These are phyloP conservation scores for Psidium friedrichsthalianum DNA, from an alignment of 345 rosid species.

Conservation along the genomic window DNA sequence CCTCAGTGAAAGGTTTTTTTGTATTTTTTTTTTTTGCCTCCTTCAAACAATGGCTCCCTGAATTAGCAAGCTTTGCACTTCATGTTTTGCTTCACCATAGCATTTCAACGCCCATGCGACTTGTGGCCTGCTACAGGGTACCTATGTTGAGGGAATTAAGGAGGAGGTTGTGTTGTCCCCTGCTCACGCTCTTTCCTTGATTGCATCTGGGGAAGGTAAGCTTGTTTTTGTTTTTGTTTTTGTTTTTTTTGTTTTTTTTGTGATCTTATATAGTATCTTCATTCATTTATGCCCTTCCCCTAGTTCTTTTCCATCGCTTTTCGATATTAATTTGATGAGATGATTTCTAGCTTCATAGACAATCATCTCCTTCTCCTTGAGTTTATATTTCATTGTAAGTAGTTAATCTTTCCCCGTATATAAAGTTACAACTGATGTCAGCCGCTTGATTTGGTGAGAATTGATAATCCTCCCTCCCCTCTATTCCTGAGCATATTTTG, in stretches of 20 bases:
- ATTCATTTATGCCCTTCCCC: background rate
- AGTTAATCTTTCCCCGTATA: background rate
- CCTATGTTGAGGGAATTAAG: slow-evolving; percentile 81
- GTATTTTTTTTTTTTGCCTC: background rate
- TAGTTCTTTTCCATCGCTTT: background rate
- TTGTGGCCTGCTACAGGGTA: slow-evolving; percentile 38
- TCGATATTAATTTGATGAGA: background rate
- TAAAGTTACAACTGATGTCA: background rate
- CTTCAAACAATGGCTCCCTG: background rate
- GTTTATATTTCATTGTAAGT: background rate
- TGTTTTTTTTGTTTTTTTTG: background rate
- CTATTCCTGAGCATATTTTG: background rate
- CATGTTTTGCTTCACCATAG: background rate
- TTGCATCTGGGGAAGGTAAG: slow-evolving; percentile 95
- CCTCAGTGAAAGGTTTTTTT: background rate
- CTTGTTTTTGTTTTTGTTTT: background rate
- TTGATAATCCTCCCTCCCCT: background rate
- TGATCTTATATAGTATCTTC: background rate
- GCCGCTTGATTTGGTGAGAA: background rate
- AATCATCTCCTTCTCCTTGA: background rate
- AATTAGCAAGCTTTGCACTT: background rate
- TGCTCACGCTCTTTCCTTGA: slow-evolving; percentile 91
- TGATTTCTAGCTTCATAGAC: background rate
- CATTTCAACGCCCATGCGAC: slow-evolving; percentile 7
- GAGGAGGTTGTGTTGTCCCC: slow-evolving; percentile 98